Base-by-base conservation (phyloP, 345 rosid genomes). In the Eucalyptus brandiana region DNA sequence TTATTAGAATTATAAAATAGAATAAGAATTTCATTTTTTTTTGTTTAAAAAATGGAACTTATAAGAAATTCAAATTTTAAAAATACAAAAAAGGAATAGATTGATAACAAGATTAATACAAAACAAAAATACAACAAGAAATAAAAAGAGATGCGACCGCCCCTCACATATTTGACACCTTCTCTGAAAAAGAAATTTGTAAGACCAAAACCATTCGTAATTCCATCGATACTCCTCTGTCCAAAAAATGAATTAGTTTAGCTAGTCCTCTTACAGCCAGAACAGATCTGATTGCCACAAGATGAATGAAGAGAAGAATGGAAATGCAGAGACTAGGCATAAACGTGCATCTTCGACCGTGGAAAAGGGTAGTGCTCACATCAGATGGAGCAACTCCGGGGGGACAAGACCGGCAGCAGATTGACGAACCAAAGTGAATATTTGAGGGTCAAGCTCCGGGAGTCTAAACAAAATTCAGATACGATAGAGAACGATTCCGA, bases 401-500 rank as follows among this genome's bases (percentile, higher is more conserved):
- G 86, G 87, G 93, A 92, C 89, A 94, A 89, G 89, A 83, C 91
- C 40, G 94, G 89, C 88, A 91, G 90, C 85, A 89, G 90, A 47
- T 92, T 87, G 83, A 91, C 87, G 24, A 87, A 89, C 90, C 90
- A 88, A 90, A 96, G 95, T 90, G 96, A 95, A 92, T 92, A 90
- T 85, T 93, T 94, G 94, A 86, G 88, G 94, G 93, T 91, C 89
- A 98, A 98, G 93, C 94, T 97, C 53, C 92, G 93, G 94, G 97
- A 97, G 93, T n/a, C n/a, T n/a, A n/a, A n/a, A n/a, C n/a, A n/a
- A n/a, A n/a, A n/a, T n/a, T n/a, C n/a, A n/a, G n/a, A n/a, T n/a
- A 90, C 96, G 72, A 94, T 95, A 80, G 99, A 95, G 95, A 93
- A 94, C 87, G 99, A 94, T 90, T 93, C 96, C 86, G 97, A 95